Evolutionary conservation across 768 basidiomycete species (phyloP), one percentile per base, ranked within the genome.

Genomic region (Pilatotrama ljubarskyi): DNA sequence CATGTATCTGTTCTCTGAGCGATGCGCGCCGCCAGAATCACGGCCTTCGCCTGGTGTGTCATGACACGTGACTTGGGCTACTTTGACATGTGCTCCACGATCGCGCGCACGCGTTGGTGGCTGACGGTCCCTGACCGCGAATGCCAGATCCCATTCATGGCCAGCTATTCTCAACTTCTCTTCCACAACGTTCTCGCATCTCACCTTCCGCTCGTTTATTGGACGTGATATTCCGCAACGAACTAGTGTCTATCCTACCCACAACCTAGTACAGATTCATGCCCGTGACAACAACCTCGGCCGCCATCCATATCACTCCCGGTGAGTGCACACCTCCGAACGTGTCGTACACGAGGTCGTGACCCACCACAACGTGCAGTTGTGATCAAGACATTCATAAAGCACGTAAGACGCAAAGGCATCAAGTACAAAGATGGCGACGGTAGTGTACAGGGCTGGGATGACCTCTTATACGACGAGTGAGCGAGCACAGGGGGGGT

Each of bases 401-500:
- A 73, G 29, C 84, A 87, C 68, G 70, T 70, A 4, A 77, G 77
- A 65, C 75, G 73, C 11, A 82, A 80, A 62, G 75, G 75, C 0
- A 70, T 67, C 47, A 77, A 78, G 48, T 58, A 73, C 9, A 76
- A 74, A 58, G 64, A 75, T 0, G 72, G 71, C 7, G 72, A 73
- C 25, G 49, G 63, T 7, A 58, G 73, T 32, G 75, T 77, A 36
- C 77, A 80, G 36, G 82, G 83, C 6, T 79, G 84, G 17, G 81
- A 83, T 63, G 84, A 88, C 63, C 76, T 91, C 18, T 75, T 89
- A 68, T 90, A 84, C 70, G 87, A 91, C 72, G 84, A 90, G 82
- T 86, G 64, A 68, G 80, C 61, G 36, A 10, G 20, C 14, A 35
- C 29, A 11, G 9, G 15, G n/a, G 32, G 48, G 17, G n/a, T n/a